Conservation (phyloP, 2,329 filamentous ascomycete species). For the Talaromyces islandicus region DNA sequence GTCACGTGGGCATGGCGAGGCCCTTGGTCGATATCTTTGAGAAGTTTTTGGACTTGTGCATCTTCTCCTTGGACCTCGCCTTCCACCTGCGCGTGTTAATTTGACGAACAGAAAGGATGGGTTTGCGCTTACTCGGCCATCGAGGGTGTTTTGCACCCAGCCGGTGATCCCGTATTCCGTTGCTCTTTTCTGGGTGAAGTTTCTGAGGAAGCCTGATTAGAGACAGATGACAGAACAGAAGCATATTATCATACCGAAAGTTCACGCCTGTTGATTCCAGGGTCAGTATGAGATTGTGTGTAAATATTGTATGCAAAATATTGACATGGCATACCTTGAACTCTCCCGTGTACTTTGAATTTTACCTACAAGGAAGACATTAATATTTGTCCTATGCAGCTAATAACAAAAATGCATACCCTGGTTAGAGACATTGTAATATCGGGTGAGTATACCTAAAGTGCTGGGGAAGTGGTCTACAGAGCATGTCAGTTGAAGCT, state of each 20-base stretch:
- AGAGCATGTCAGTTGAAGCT: neutral
- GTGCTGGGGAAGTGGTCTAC: neutral
- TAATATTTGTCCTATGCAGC: neutral
- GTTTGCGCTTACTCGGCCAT: constrained; percentile 32
- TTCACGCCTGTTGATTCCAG: constrained; percentile 35
- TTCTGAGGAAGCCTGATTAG: constrained; percentile 10
- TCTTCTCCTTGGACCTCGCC: constrained; percentile 79
- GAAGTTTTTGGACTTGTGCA: constrained; percentile 59
- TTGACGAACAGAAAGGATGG: neutral
- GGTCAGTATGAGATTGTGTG: neutral
- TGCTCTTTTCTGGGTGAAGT: constrained; percentile 42
- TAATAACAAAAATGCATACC: neutral
- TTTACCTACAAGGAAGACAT: constrained; percentile 23
- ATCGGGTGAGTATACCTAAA: neutral
- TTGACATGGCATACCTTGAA: constrained; percentile 54
- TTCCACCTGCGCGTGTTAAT: constrained; percentile 57
- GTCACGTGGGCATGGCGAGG: constrained; percentile 67
- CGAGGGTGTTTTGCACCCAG: constrained; percentile 43
- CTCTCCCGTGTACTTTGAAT: constrained; percentile 56
- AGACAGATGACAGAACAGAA: neutral
- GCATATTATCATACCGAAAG: constrained; percentile 35
- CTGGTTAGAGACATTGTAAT: constrained; percentile 7
- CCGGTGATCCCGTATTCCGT: constrained; percentile 40
- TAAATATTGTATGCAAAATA: neutral
- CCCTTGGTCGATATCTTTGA: constrained; percentile 69